Base-by-base conservation (phyloP, 2,329 filamentous ascomycete species). In the Trichoderma cornu-damae region DNA sequence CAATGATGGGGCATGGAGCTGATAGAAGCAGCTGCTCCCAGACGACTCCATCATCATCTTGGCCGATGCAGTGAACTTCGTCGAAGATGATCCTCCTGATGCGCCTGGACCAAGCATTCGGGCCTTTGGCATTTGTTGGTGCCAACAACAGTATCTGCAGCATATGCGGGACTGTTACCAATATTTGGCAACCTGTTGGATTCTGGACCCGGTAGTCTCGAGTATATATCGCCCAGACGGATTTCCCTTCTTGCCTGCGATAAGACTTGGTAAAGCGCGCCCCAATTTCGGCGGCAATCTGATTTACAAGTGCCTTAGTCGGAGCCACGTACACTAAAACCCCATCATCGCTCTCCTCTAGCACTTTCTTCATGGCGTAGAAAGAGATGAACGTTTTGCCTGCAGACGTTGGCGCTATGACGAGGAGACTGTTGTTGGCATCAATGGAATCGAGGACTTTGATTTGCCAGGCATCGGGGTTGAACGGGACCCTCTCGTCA, bases 321-420 rank as follows among this genome's bases (percentile, higher is more conserved):
- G 89, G 89, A 0, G 88, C 89, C 5, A 93, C 86, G 62, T 92
- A 93, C 0, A 92, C 85, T 6, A 93, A 71, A 2, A 92, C 79
- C 2, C 82, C 84, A 48, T 90, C 82, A 59, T 92, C 81, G 60
- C 82, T 83, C 3, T 79, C 78, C 65, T 87, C 78, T 8, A 93
- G 74, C 1, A 91, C 75, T 66, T 89, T 85, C 65, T 88, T 86
- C 86, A 92, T 93, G 1, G 88, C 88, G 64, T 93, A 91, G 69
- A 92, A 93, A 1, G 83, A 87, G 59, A 92, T 92, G 68, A 92
- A 93, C 0, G 88, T 93, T 69, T 92, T 93, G 61, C 89, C 89
- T 0, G 89, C 85, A 22, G 85, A 89, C 0, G 88, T 93, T 0
- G 88, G 88, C 0, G 88, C 88, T 7, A 92, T 84, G 0, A 90